Conservation (phyloP, 208 protist species). For the Trypanosoma rangeli region DNA sequence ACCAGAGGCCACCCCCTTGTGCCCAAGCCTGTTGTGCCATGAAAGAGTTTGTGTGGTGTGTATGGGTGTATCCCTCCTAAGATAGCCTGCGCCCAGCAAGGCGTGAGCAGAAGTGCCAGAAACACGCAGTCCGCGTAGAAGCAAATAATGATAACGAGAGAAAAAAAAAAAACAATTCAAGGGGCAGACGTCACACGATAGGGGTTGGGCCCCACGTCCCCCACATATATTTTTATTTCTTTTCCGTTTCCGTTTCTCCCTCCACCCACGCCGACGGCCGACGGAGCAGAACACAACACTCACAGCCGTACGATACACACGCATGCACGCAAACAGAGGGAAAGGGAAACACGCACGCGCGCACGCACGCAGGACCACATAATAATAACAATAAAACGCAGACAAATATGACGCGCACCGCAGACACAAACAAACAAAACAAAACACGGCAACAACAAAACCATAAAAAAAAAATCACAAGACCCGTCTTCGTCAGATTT, state of each 20-base stretch:
- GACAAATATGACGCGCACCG: too few relatives aligned
- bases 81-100: not conserved
- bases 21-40: slow-evolving; percentile 4
- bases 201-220: too few relatives aligned
- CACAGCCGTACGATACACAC: too few relatives aligned
- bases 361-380: too few relatives aligned
- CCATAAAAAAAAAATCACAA: not conserved
- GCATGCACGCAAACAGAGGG: too few relatives aligned
- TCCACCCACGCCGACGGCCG: too few relatives aligned
- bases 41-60: not conserved
- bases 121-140: not conserved
- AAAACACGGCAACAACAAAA: not conserved
- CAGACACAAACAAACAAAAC: not conserved
- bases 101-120: not conserved
- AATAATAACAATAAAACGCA: not conserved
- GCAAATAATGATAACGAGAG: not conserved
- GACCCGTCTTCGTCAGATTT: not conserved
- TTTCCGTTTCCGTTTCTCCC: too few relatives aligned
- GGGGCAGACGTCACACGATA: too few relatives aligned
- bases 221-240: too few relatives aligned
- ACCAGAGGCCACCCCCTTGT: slow-evolving; percentile 43
- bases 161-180: too few relatives aligned
- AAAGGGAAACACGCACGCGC: too few relatives aligned
- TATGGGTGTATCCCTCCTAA: slow-evolving; percentile 2
- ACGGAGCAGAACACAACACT: too few relatives aligned